phyloP scores from a whole-genome alignment of 2,329 filamentous ascomycete genomes.

The Calonectria montana region DNA sequence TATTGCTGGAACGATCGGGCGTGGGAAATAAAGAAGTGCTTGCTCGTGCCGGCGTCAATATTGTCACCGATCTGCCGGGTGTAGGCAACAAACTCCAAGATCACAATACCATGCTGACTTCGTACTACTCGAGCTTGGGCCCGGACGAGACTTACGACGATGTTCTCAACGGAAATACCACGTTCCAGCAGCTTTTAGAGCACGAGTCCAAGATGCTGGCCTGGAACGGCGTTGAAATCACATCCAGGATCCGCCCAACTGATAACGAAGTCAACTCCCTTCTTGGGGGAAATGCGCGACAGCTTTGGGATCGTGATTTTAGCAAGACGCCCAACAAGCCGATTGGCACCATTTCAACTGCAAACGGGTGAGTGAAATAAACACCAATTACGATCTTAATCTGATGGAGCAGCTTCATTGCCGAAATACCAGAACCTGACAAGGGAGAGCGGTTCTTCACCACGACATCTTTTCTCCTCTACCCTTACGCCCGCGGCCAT shows the following conservation, averaged over 20 bases:
- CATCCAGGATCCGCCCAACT: background rate
- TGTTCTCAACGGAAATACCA: background rate
- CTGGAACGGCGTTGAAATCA: background rate
- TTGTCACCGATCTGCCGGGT: background rate
- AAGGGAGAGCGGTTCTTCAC: slow-evolving; percentile 61
- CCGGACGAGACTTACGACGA: background rate
- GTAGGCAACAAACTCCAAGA: background rate
- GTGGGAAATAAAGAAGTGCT: background rate
- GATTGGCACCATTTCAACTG: background rate
- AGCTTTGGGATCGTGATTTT: background rate
- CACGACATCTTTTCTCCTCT: slow-evolving; percentile 57
- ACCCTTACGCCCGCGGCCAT: slow-evolving; percentile 65
- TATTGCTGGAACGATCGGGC: background rate
- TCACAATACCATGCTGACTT: background rate
- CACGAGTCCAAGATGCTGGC: background rate
- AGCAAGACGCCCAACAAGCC: background rate
- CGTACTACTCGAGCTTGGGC: background rate
- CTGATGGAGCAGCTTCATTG: slow-evolving; percentile 48
- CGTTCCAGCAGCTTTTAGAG: background rate
- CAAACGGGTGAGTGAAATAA: background rate
- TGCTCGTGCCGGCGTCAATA: background rate
- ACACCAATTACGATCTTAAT: slow-evolving; percentile 45
- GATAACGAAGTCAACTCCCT: background rate
- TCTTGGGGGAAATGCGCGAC: background rate
- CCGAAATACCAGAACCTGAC: slow-evolving; percentile 50